Percentiles rank a stretch among this genome's conserved stretches.
Conservation (phyloP, 805 yeast species). For the Saturnispora hagleri region DNA sequence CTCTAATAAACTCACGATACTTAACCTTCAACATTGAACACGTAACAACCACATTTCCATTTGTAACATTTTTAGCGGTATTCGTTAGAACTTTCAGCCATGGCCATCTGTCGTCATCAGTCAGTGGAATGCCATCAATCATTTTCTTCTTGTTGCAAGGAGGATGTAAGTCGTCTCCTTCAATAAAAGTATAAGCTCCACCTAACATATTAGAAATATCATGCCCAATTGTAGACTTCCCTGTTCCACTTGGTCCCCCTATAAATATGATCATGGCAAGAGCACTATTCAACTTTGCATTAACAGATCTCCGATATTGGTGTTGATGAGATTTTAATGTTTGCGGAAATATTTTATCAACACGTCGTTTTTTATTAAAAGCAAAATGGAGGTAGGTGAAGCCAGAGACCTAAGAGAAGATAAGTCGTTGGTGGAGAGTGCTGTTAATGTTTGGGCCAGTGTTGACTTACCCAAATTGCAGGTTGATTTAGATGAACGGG, state of each 20-base stretch:
- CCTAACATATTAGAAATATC: conserved; percentile 34
- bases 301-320: neutral
- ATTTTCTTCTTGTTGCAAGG: conserved; percentile 64
- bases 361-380: neutral
- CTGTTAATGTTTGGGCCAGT: conserved; percentile 48
- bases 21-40: conserved; percentile 77
- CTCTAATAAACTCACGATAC: conserved; percentile 58
- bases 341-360: neutral
- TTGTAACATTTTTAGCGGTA: conserved; percentile 29
- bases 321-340: neutral
- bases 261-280: conserved; percentile 35
- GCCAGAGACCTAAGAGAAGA: neutral
- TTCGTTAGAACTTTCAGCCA: conserved; percentile 60
- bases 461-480: conserved; percentile 67
- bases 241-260: conserved; percentile 97
- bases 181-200: conserved; percentile 38
- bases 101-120: conserved; percentile 87
- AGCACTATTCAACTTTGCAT: neutral
- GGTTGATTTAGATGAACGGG: conserved; percentile 62
- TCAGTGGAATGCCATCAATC: conserved; percentile 70
- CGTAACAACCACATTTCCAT: conserved; percentile 44
- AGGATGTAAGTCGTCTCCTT: conserved; percentile 83
- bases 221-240: conserved; percentile 76
- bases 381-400: neutral
- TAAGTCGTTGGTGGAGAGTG: neutral